Base-by-base conservation (phyloP, 139 green algal genomes). In the Chara braunii region DNA sequence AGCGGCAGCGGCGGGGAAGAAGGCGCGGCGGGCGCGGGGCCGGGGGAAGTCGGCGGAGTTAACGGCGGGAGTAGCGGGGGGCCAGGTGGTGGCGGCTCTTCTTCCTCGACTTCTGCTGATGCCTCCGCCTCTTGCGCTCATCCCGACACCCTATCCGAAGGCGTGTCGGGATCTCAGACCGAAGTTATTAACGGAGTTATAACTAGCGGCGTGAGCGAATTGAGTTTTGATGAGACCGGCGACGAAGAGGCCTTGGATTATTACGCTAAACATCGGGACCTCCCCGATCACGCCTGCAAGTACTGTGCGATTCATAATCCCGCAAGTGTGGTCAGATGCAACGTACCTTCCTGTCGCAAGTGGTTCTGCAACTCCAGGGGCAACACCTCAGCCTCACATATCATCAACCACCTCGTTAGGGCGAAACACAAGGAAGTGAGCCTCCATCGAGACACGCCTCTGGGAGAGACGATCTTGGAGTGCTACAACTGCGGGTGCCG, bases 281-380 rank as follows among this genome's bases (percentile, higher is more conserved):
- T 75, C 1, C 66, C 65, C 3, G 48, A 72, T 57, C 29, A 74
- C 30, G 77, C 77, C n/a, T 82, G 70, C 79, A 88, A 84, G 56
- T 98, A 97, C 74, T 98, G 92, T 72, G 92, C 89, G 32, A 88
- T 96, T 31, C 78, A 87, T 65, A 94, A 88, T 60, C 81, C 92
- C 0, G 77, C 86, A 0, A 89, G 78, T 57, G 92, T 98, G 4
- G 92, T 90, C 23, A 89, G 91, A 62, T 98, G 92, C 82, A 59
- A 94, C 8, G 79, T 68, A 4, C 94, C 76, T 11, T 64, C 60
- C 12, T 77, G 68, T 43, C 81, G 82, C 37, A 95, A 95, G 45
- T 94, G 88, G 83, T 97, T 96, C 52, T 97, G 91, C 81, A 97
- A 97, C 77, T 86, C 81, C 1, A 78, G 89, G 3, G 77, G 84